Conservation (phyloP, 495 filamentous ascomycete genomes). For the Xylaria bambusicola region DNA sequence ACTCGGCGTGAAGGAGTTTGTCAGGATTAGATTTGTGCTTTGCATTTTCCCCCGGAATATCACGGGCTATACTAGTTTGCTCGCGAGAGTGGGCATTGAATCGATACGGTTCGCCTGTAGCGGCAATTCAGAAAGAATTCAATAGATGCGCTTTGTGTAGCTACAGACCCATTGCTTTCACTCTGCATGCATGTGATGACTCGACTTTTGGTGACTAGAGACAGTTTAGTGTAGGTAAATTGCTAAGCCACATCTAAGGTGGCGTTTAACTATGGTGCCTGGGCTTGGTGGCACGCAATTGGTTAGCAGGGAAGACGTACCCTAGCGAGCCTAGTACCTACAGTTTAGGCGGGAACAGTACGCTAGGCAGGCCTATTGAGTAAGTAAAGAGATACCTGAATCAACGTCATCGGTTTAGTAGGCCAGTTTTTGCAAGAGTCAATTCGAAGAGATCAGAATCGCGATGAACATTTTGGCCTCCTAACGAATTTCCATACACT, state of each 20-base stretch:
- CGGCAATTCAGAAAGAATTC: too few relatives aligned
- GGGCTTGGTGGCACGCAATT: too few relatives aligned
- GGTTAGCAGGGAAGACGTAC: too few relatives aligned
- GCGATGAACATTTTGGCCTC: not conserved
- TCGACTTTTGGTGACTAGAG: too few relatives aligned
- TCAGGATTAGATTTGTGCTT: constrained; percentile 2
- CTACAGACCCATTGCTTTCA: too few relatives aligned
- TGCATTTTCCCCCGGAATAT: constrained; percentile 2
- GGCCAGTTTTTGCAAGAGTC: not conserved
- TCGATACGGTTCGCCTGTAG: too few relatives aligned
- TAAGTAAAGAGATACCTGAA: not conserved
- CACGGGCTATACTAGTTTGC: not conserved
- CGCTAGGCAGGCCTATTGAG: too few relatives aligned
- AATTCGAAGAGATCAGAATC: not conserved
- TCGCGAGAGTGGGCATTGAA: not conserved
- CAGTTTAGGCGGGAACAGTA: too few relatives aligned
- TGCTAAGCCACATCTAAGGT: not conserved
- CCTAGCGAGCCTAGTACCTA: too few relatives aligned
- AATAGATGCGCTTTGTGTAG: too few relatives aligned
- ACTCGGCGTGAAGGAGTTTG: constrained; percentile 9
- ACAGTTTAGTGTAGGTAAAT: too few relatives aligned
- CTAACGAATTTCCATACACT: not conserved
- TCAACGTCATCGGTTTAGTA: constrained; percentile 13
- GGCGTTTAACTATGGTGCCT: not conserved
- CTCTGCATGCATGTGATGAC: too few relatives aligned